Evolutionary conservation across 2,329 filamentous ascomycete species (phyloP), one percentile per base, ranked within the genome.

Genomic region (Fusarium pininemorale): DNA sequence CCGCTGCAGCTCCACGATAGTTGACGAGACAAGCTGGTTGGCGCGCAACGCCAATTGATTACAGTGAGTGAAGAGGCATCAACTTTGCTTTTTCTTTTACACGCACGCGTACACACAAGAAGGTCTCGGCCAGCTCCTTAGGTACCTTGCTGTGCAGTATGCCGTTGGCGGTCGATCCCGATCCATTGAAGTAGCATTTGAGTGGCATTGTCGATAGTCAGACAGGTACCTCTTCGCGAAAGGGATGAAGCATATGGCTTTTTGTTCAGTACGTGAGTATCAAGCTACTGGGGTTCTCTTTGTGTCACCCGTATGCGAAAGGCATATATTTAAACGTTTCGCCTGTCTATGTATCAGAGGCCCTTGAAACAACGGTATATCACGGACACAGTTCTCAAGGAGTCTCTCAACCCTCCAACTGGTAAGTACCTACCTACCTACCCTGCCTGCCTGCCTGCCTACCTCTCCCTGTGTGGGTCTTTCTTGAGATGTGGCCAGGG

Each of bases 11-110:
- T 51, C 57, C 57, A 70, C 65, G 69, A 66, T 61, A 70, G 45
- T 59, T 32, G 64, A 48, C 60, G 41, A 58, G 51, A 67, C 44
- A 59, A 72, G 70, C 63, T 75, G 63, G 73, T 72, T 75, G 63
- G 70, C 55, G 69, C 63, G 66, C 51, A 61, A 71, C 30, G 48
- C 47, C 66, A 63, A 75, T 73, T 65, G 66, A 44, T 58, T 63
- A 44, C 53, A 60, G 57, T 18, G 45, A 56, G 39, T 22, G 55
- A 54, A 48, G 41, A 51, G 47, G 48, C 47, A 56, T 44, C 28
- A 61, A 11, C 50, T 44, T 75, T 75, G 67, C 63, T 75, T 75
- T 75, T 70, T 61, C 44, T 38, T 56, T 26, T 37, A 22, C 50
- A 20, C 30, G 26, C n/a, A 41, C 51, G 45, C 41, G 59, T 28